Evolutionary conservation across 73 alveolate genomes (phyloP).

Genomic region (Paraurostyla sp.): DNA sequence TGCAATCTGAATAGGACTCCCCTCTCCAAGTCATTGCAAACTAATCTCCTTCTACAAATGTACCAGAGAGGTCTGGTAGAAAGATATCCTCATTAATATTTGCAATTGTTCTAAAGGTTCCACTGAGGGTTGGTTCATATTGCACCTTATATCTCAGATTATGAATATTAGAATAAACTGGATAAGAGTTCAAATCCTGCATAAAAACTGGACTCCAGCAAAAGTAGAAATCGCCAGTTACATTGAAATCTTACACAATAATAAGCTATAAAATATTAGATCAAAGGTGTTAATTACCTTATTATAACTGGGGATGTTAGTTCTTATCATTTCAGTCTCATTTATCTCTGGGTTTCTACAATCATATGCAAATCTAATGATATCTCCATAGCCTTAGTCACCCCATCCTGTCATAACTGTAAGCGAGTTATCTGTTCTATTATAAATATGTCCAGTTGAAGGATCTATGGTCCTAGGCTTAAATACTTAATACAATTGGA

Average conservation of each 20-base stretch:
- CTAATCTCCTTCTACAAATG: conserved; percentile 66
- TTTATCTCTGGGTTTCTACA: conserved; percentile 22
- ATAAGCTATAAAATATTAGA: too few relatives aligned
- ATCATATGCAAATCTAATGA: conserved; percentile 62
- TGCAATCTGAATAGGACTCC: conserved; percentile 50
- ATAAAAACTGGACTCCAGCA: conserved; percentile 58
- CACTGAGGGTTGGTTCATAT: conserved; percentile 14
- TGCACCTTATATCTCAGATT: neutral
- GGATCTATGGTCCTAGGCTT: conserved; percentile 56
- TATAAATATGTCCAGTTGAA: conserved; percentile 20
- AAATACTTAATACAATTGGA: conserved; percentile 1
- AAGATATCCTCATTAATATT: conserved; percentile 47
- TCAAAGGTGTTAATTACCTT: conserved; percentile 32
- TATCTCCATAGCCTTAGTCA: conserved; percentile 67
- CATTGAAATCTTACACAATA: too few relatives aligned
- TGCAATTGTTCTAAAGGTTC: conserved; percentile 16
- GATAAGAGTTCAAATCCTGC: neutral
- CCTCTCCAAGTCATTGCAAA: conserved; percentile 68
- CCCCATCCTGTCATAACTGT: conserved; percentile 54
- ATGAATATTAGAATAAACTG: conserved; percentile 5
- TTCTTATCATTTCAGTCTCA: conserved; percentile 53
- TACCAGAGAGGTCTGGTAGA: neutral
- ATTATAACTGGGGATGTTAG: neutral
- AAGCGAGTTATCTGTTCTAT: conserved; percentile 8
- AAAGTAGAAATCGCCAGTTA: conserved; percentile 34